These are phyloP conservation scores for Geotrichum phurueaensis DNA, from an alignment of 1,139 yeast species.

Conservation along the genomic window DNA sequence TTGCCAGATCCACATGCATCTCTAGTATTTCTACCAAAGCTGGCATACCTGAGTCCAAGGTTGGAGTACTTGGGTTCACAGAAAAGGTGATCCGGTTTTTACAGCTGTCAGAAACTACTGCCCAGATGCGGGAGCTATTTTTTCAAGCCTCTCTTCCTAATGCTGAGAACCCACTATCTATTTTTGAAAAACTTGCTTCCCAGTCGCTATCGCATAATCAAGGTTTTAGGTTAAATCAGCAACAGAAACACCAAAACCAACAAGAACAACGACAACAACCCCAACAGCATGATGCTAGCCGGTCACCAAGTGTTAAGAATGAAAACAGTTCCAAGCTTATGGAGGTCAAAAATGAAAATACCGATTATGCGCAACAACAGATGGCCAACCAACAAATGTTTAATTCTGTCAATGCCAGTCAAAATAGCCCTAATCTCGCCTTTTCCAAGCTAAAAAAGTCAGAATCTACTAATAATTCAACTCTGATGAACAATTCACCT, in stretches of 20 bases:
- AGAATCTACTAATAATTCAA: background rate
- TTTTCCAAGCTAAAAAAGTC: background rate
- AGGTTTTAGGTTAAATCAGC: background rate
- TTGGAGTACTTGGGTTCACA: slow-evolving; percentile 50
- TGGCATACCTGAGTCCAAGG: background rate
- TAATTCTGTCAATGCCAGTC: slow-evolving; percentile 3
- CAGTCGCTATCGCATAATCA: slow-evolving; percentile 8
- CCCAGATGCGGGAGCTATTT: slow-evolving; percentile 60
- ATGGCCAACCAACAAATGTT: background rate
- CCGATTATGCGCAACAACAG: slow-evolving; percentile 17
- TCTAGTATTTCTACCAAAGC: slow-evolving; percentile 1
- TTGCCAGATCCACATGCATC: background rate
- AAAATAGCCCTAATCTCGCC: background rate
- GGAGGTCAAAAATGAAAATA: slow-evolving; percentile 8
- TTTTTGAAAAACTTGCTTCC: slow-evolving; percentile 44
- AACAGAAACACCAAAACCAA: slow-evolving; percentile 14
- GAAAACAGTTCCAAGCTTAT: background rate
- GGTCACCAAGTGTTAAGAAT: slow-evolving; percentile 4
- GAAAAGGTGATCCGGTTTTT: slow-evolving; percentile 59
- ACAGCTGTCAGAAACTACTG: slow-evolving; percentile 73
- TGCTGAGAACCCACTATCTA: slow-evolving; percentile 52
- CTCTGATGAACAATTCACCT: background rate
- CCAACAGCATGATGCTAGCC: slow-evolving; percentile 16
- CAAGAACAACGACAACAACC: background rate
- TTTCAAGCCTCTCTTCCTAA: slow-evolving; percentile 43